Base-by-base conservation (phyloP, 192 early-diverging fungal species). In the Rhizophagus clarus region DNA sequence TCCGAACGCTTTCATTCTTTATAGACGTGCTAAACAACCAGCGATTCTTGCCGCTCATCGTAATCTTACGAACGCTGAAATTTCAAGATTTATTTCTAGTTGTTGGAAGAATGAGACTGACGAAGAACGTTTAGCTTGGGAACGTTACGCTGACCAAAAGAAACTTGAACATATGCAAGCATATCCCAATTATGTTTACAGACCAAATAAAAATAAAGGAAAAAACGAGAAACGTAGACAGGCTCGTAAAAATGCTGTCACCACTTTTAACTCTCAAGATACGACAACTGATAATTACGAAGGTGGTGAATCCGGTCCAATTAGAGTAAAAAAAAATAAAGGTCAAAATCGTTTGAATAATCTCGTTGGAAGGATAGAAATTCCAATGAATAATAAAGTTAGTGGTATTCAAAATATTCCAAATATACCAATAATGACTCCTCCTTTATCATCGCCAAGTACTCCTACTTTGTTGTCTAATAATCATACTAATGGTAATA, bases 1-100 rank as follows among this genome's bases (percentile, higher is more conserved):
- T 26, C 76, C 76, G 6, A 78, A 78, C 20, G 76, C 76, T 7
- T 78, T 78, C 42, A 78, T 78, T 56, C 64, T 78, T 17, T 78
- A 78, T 68, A 78, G 76, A 42, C 26, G 61, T 45, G 76, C 63
- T 20, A 78, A 78, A 49, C 76, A 78, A 68, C 76, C 76, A 0
- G 76, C 76, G 2, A 47, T 78, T 17, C 32, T 78, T 15, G 60
- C 56, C 4, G 40, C 76, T n/a, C 60, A 78, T 66, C 66, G 61
- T 28, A 31, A 78, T 17, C 64, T 78, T 47, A 78, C 64, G 6
- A 78, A 78, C 34, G 76, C 76, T 68, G 29, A 78, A 68, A 61
- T 78, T 31, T 78, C 76, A 11, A 28, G 76, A 51, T 34, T 60
- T 22, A 78, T 78, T 31, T 34, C 76, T 20, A 40, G 20, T 56